Evolutionary conservation across 768 basidiomycete species (phyloP).

Genomic region (Suillus sp.): DNA sequence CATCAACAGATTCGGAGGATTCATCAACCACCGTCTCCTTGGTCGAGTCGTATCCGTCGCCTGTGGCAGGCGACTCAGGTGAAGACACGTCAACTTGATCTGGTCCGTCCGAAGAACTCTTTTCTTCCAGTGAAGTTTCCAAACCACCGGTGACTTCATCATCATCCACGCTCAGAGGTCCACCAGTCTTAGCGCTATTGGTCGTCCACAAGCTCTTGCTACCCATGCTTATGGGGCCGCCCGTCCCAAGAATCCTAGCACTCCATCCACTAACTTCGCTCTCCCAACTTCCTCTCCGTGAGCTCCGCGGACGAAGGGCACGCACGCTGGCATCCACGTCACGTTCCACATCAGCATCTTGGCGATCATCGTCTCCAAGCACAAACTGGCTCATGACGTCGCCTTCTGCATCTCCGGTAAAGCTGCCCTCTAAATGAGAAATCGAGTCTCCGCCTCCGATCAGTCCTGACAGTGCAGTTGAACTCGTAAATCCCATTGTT

Average conservation of each 20-base stretch:
- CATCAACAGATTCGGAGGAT: constrained; percentile 15
- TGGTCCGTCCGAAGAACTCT: constrained; percentile 13
- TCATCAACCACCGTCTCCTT: constrained; percentile 12
- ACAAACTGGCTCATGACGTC: constrained; percentile 72
- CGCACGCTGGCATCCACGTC: constrained; percentile 88
- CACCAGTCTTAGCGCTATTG: constrained; percentile 61
- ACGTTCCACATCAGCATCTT: constrained; percentile 50
- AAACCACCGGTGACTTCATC: constrained; percentile 27
- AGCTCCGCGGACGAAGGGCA: constrained; percentile 85
- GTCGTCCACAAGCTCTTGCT: constrained; percentile 64
- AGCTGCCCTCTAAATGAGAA: constrained; percentile 71
- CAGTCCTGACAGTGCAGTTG: constrained; percentile 52
- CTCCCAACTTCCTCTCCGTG: constrained; percentile 88
- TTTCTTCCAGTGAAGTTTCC: constrained; percentile 19
- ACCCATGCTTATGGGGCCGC: constrained; percentile 46
- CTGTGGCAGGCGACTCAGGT: constrained; percentile 9
- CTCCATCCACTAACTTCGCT: constrained; percentile 90
- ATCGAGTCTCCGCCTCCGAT: constrained; percentile 57
- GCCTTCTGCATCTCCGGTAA: constrained; percentile 49
- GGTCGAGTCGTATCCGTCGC: constrained; percentile 13
- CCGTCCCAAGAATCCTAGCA: constrained; percentile 57
- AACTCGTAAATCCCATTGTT: constrained; percentile 46
- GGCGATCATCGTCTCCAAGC: constrained; percentile 65
- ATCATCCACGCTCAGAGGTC: constrained; percentile 46
- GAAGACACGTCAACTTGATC: constrained; percentile 13